Evolutionary conservation across 2,329 filamentous ascomycete species (phyloP).

Genomic region (Metarhizium anisopliae): DNA sequence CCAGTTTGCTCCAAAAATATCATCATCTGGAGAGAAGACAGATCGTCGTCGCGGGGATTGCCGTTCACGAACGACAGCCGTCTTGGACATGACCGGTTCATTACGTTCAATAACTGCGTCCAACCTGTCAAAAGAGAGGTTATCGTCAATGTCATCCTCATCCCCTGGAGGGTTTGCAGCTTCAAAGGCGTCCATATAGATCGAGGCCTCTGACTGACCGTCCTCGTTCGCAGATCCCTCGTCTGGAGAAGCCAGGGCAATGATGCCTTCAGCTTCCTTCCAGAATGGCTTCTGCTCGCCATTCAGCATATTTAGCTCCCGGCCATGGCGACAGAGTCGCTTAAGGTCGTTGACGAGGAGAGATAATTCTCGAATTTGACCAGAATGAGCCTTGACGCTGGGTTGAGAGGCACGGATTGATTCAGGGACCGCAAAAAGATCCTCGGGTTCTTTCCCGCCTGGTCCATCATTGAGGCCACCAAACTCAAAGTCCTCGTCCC

Average conservation of each 20-base stretch:
- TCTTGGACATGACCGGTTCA: slow-evolving; percentile 37
- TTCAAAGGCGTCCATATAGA: slow-evolving; percentile 31
- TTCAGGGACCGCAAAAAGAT: slow-evolving; percentile 47
- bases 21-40: slow-evolving; percentile 56
- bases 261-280: slow-evolving; percentile 80
- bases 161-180: slow-evolving; percentile 36
- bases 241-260: slow-evolving; percentile 68
- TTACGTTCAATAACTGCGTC: slow-evolving; percentile 33
- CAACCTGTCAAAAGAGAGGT: slow-evolving; percentile 31
- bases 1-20: slow-evolving; percentile 52
- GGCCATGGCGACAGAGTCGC: slow-evolving; percentile 61
- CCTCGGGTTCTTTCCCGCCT: slow-evolving; percentile 24
- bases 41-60: slow-evolving; percentile 46
- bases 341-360: slow-evolving; percentile 77
- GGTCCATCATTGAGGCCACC: slow-evolving; percentile 33
- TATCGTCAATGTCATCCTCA: slow-evolving; percentile 27
- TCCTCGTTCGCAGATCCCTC: slow-evolving; percentile 38
- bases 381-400: slow-evolving; percentile 73
- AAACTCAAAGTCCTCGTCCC: slow-evolving; percentile 86
- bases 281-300: slow-evolving; percentile 55
- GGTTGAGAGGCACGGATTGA: slow-evolving; percentile 75
- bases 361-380: slow-evolving; percentile 74
- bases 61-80: slow-evolving; percentile 45
- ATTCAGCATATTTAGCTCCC: slow-evolving; percentile 54
- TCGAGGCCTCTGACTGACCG: slow-evolving; percentile 26